A percentile compares a stretch with the other conserved stretches of the same genome.
Evolutionary conservation across 805 yeast species (phyloP).

Genomic region (Scheffersomyces coipomensis): DNA sequence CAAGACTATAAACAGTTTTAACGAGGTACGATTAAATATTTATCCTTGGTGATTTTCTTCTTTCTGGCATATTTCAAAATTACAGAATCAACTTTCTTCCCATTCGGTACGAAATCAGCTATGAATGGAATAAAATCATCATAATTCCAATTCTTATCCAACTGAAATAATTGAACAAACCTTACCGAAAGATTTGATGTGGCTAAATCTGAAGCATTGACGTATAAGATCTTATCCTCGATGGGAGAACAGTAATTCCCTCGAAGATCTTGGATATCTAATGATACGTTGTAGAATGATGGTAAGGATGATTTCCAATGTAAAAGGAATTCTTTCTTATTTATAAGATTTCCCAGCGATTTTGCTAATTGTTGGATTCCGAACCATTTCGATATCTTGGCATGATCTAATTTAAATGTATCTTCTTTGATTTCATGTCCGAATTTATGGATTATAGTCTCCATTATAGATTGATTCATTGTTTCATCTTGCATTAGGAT

Average conservation of each 20-base stretch:
- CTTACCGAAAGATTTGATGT: slow-evolving; percentile 22
- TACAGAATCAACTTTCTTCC: slow-evolving; percentile 36
- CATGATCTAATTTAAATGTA: slow-evolving; percentile 39
- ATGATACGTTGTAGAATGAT: slow-evolving; percentile 56
- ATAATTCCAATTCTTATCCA: slow-evolving; percentile 34
- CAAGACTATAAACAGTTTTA: slow-evolving; percentile 9
- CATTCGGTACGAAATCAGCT: slow-evolving; percentile 25
- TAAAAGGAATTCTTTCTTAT: slow-evolving; percentile 56
- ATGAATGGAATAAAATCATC: slow-evolving; percentile 40
- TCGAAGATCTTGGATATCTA: slow-evolving; percentile 50
- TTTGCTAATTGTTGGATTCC: slow-evolving; percentile 52
- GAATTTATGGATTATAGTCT: slow-evolving; percentile 52
- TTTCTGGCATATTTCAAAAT: slow-evolving; percentile 37
- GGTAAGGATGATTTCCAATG: slow-evolving; percentile 66
- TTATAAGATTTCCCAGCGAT: slow-evolving; percentile 15
- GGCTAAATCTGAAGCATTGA: slow-evolving; percentile 52
- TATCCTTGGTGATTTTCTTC: slow-evolving; percentile 30
- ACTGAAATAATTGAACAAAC: slow-evolving; percentile 29
- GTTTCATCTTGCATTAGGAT: slow-evolving; percentile 9
- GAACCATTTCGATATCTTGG: slow-evolving; percentile 55
- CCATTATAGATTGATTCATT: slow-evolving; percentile 35
- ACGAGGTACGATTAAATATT: slow-evolving; percentile 26
- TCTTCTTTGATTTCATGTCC: slow-evolving; percentile 14
- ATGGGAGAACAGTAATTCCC: slow-evolving; percentile 57
- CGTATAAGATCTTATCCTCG: slow-evolving; percentile 46